Base-by-base conservation (phyloP, 495 filamentous ascomycete genomes). In the Penicillium coffeae region DNA sequence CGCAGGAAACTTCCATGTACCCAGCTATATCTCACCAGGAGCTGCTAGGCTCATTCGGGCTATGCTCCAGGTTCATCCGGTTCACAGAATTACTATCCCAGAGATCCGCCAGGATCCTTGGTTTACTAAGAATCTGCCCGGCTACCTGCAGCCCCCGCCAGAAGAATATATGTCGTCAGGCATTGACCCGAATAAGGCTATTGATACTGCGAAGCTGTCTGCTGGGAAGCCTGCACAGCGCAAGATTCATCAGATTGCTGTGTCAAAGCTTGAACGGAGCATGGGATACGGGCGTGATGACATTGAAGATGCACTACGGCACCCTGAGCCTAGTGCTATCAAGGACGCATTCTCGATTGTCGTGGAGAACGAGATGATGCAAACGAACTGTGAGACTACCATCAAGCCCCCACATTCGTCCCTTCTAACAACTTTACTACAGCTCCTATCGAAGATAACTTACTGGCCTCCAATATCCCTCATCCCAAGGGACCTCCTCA, bases 311-410 rank as follows among this genome's bases (percentile, higher is more conserved):
- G 92, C 93, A 27, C 73, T 98, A 43, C 83, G 85, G 51, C 88
- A 88, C 45, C 83, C 95, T 39, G 93, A 98, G 60, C 92, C 93
- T 32, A 96, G 89, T 50, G 90, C 94, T 12, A 95, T 98, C 71
- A 98, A 98, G 65, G 93, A 98, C 75, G 93, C 93, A 12, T 98
- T 97, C 67, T 83, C 95, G 68, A 97, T 98, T 58, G 89, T 97
- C 22, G 82, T 91, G 41, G 93, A 98, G 70, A 97, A 98, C 66
- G 90, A 96, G 65, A 80, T 98, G 60, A 97, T 96, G 94, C 88
- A 89, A 60, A 85, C 82, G 25, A 95, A 89, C 66, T 90, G 90
- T 95, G 53, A 70, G 76, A 33, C 33, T 38, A 12, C 2, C 25
- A 45, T 36, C n/a, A n/a, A n/a, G n/a, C n/a, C n/a, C n/a, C n/a